A percentile compares a stretch with the other conserved stretches of the same genome.
Conservation (phyloP, 2,329 filamentous ascomycete species). For the Xylariaceae sp. region DNA sequence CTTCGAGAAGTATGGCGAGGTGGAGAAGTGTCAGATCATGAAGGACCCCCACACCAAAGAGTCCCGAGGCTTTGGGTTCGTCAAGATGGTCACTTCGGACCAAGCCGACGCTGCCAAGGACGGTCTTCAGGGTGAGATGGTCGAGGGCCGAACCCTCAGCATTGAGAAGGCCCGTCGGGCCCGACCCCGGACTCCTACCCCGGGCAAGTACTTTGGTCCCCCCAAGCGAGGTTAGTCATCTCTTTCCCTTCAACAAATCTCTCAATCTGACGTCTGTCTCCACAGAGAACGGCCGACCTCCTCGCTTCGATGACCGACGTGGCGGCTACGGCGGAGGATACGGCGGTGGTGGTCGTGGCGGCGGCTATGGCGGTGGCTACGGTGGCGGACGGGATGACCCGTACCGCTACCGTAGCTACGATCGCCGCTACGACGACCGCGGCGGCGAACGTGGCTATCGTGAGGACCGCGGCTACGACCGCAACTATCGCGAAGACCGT, state of each 20-base stretch:
- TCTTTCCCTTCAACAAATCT: not conserved
- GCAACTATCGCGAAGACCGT: slow-evolving; percentile 30
- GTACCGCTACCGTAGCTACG: slow-evolving; percentile 46
- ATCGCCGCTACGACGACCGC: slow-evolving; percentile 32
- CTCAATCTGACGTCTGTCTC: slow-evolving; percentile 18
- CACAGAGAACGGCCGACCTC: slow-evolving; percentile 33
- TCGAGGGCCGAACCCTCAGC: slow-evolving; percentile 91
- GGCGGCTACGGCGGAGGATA: slow-evolving; percentile 31
- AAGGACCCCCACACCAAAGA: slow-evolving; percentile 97
- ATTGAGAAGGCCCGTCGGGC: slow-evolving; percentile 98
- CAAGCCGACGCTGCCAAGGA: slow-evolving; percentile 97
- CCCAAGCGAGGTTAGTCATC: slow-evolving; percentile 80
- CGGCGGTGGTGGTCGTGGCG: slow-evolving; percentile 47
- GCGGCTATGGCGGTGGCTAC: slow-evolving; percentile 46
- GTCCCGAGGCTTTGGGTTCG: slow-evolving; percentile 96
- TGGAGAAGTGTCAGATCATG: slow-evolving; percentile 99
- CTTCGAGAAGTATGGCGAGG: slow-evolving; percentile 97
- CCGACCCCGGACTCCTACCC: slow-evolving; percentile 89
- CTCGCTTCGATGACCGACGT: slow-evolving; percentile 32
- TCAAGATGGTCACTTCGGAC: slow-evolving; percentile 95
- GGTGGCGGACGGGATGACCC: slow-evolving; percentile 46
- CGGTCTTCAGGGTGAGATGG: slow-evolving; percentile 86
- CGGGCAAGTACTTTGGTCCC: slow-evolving; percentile 97
- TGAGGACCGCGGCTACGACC: slow-evolving; percentile 34
- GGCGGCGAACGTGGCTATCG: slow-evolving; percentile 35